A percentile compares a stretch with the other conserved stretches of the same genome.
phyloP scores from a whole-genome alignment of 164 flowering plant species.

The Hamamelis virginiana region DNA sequence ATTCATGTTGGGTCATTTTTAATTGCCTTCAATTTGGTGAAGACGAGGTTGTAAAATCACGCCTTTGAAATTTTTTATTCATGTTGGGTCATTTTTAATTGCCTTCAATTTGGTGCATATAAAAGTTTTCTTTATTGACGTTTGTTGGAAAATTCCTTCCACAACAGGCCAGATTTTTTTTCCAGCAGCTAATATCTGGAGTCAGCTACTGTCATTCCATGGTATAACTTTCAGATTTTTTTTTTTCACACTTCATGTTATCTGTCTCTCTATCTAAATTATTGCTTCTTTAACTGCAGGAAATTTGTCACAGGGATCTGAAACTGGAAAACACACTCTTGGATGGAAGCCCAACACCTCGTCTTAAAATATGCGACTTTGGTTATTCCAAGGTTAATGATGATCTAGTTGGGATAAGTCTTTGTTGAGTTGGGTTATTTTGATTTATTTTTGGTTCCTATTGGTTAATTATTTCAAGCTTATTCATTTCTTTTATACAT shows the following conservation, averaged over 20 bases:
- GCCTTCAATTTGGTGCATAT: background rate
- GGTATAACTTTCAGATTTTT: constrained; percentile 25
- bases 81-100: background rate
- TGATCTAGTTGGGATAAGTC: background rate
- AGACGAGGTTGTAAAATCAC: constrained; percentile 47
- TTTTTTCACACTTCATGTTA: background rate
- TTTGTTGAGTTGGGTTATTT: background rate
- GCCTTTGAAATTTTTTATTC: background rate
- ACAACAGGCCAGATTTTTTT: constrained; percentile 72
- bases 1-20: background rate
- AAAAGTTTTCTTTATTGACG: background rate
- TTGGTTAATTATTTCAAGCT: background rate
- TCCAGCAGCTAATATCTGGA: constrained; percentile 71
- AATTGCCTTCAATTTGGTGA: constrained; percentile 69
- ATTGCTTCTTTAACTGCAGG: constrained; percentile 28
- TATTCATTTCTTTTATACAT: background rate
- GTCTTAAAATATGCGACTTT: constrained; percentile 60
- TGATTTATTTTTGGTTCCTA: background rate
- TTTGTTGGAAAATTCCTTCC: background rate
- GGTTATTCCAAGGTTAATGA: constrained; percentile 58
- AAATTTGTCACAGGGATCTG: constrained; percentile 64
- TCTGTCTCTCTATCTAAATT: background rate
- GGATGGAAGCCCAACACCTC: constrained; percentile 54
- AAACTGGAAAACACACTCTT: constrained; percentile 59
- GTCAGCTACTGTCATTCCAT: constrained; percentile 72